Conservation (phyloP, 805 yeast species). For the Zygosaccharomyces gambellarensis region DNA sequence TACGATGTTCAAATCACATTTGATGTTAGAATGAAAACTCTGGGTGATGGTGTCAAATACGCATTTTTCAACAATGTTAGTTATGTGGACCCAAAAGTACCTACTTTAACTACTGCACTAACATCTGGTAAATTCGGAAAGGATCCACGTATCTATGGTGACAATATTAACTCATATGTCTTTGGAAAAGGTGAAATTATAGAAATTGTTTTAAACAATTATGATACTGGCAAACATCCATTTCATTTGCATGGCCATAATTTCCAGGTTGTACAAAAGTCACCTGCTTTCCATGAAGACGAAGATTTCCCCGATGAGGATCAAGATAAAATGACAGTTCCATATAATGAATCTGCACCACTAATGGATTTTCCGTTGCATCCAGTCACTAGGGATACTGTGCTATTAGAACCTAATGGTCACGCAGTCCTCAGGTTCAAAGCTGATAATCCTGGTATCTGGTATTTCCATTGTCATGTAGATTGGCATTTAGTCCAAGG, state of each 20-base stretch:
- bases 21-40: slow-evolving; percentile 58
- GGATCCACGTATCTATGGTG: slow-evolving; percentile 64
- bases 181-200: slow-evolving; percentile 58
- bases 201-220: slow-evolving; percentile 73
- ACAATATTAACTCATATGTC: slow-evolving; percentile 60
- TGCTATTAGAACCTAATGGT: slow-evolving; percentile 61
- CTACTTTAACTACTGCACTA: slow-evolving; percentile 60
- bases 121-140: slow-evolving; percentile 54
- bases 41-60: slow-evolving; percentile 70
- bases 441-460: slow-evolving; percentile 87
- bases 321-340: slow-evolving; percentile 38
- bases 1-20: slow-evolving; percentile 59
- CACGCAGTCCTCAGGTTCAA: slow-evolving; percentile 64
- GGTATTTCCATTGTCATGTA: slow-evolving; percentile 91
- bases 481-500: slow-evolving; percentile 87
- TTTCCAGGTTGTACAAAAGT: slow-evolving; percentile 58
- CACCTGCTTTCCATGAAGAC: slow-evolving; percentile 47
- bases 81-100: slow-evolving; percentile 62
- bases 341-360: slow-evolving; percentile 47
- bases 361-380: slow-evolving; percentile 45
- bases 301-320: slow-evolving; percentile 24
- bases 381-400: slow-evolving; percentile 70
- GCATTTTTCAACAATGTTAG: slow-evolving; percentile 71
- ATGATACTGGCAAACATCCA: slow-evolving; percentile 75
- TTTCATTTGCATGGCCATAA: slow-evolving; percentile 75